Base-by-base conservation (phyloP, 257 asterid species). In the Scutellaria galericulata region DNA sequence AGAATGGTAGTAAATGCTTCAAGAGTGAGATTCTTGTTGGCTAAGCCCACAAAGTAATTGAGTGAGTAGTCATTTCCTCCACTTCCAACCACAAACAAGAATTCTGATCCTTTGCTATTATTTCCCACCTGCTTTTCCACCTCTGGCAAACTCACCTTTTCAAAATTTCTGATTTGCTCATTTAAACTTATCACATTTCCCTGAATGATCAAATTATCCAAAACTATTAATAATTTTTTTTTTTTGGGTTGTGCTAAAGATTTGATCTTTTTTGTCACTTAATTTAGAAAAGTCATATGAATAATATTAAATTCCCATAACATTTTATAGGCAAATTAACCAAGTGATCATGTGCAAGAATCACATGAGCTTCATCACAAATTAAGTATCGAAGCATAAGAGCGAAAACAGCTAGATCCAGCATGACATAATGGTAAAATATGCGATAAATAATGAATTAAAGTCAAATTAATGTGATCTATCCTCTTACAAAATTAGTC, bases 41-140 rank as follows among this genome's bases (percentile, higher is more conserved):
- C 66, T 71, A 72, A 10, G 37, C 70, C 76, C 66, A 85, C 0
- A 72, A 92, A 92, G 60, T 85, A 92, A 72, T 88, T 88, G 7
- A 83, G 77, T 22, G 90, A 70, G 54, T 85, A 92, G 77, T 92
- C 98, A 73, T 92, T 92, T 59, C 96, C 96, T n/a, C 96, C 96
- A 31, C 75, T 82, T 50, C 88, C 92, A 24, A 92, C 86, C 70
- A 90, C 80, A 80, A 90, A 92, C 64, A 92, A 31, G 75, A 60
- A 92, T 14, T 88, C 4, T 2, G 82, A 52, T 27, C 50, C 31
- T 40, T 8, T 73, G 71, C 68, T 56, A 0, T 57, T 75, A 7
- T 15, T 22, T 1, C 87, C 82, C 52, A 80, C 18, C 72, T 86
- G 87, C 57, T 11, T 2, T 89, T 72, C 78, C 79, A 92, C 14